Evolutionary conservation across 805 yeast species (phyloP).

Genomic region (Ogataea trehaloabstinens): DNA sequence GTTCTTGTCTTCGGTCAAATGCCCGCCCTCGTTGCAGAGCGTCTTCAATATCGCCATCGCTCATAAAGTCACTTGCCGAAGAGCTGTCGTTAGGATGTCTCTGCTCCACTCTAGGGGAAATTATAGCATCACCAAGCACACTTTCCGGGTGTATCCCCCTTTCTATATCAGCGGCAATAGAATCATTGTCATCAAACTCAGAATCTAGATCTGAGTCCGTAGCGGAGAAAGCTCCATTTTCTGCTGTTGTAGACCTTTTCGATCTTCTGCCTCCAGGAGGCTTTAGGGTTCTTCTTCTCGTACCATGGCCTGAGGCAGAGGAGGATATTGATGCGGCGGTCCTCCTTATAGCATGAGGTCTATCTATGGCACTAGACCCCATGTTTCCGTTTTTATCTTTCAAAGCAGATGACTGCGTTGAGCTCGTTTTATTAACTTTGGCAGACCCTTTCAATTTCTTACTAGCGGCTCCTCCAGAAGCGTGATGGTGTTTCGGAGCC

Average conservation of each 20-base stretch:
- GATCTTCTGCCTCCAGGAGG: conserved; percentile 9
- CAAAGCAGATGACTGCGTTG: conserved; percentile 8
- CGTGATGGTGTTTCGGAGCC: conserved; percentile 66
- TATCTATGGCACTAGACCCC: conserved; percentile 3
- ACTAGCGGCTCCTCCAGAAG: conserved; percentile 43
- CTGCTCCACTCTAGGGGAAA: conserved; percentile 1
- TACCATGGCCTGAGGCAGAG: background rate
- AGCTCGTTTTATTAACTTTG: conserved; percentile 14
- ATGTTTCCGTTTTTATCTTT: conserved; percentile 9
- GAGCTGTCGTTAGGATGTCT: conserved; percentile 32
- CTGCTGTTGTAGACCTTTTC: background rate
- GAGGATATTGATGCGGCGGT: background rate
- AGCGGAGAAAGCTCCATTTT: background rate
- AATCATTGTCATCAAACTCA: conserved; percentile 17
- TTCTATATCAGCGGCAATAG: conserved; percentile 13
- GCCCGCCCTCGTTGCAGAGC: conserved; percentile 31
- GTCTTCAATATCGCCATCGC: conserved; percentile 49
- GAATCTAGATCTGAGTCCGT: conserved; percentile 11
- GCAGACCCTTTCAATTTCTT: conserved; percentile 20
- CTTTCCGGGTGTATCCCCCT: conserved; percentile 8
- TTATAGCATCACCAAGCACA: background rate
- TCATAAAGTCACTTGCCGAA: conserved; percentile 53
- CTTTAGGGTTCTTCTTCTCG: conserved; percentile 13
- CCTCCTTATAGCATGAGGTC: conserved; percentile 1
- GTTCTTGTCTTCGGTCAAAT: conserved; percentile 8